A percentile compares a stretch with the other conserved stretches of the same genome.
Conservation (phyloP, 2,329 filamentous ascomycete genomes). For the Exophiala spinifera region DNA sequence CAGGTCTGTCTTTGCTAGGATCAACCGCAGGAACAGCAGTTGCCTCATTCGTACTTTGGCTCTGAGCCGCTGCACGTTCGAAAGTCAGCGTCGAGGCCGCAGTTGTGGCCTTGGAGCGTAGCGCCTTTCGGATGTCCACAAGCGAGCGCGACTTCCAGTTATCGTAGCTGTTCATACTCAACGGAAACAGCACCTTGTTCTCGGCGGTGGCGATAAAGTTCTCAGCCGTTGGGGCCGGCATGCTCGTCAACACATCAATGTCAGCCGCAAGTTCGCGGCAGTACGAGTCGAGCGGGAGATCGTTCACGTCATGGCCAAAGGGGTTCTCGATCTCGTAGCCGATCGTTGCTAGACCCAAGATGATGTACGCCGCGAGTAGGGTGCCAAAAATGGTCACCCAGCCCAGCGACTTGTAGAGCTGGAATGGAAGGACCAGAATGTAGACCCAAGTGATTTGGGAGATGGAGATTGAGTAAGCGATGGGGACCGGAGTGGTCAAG, state of each 20-base stretch:
- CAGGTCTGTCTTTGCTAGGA: conserved; percentile 33
- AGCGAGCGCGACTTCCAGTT: conserved; percentile 50
- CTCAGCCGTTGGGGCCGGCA: conserved; percentile 49
- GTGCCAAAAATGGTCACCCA: conserved; percentile 79
- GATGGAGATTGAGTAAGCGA: conserved; percentile 81
- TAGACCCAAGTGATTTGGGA: conserved; percentile 85
- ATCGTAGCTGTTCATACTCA: conserved; percentile 48
- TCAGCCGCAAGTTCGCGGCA: conserved; percentile 72
- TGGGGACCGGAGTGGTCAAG: conserved; percentile 75
- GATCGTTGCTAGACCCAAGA: conserved; percentile 72
- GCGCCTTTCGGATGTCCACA: conserved; percentile 45
- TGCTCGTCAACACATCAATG: conserved; percentile 68
- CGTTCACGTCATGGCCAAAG: conserved; percentile 80
- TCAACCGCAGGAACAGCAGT: conserved; percentile 38
- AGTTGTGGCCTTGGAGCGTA: conserved; percentile 37
- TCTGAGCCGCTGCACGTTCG: conserved; percentile 16
- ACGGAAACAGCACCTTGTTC: conserved; percentile 58
- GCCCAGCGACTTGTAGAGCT: conserved; percentile 61
- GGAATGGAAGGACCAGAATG: conserved; percentile 76
- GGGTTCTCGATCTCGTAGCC: conserved; percentile 82
- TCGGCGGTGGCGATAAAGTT: conserved; percentile 50
- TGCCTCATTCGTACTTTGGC: conserved; percentile 14
- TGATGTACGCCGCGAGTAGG: conserved; percentile 72
- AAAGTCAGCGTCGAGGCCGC: conserved; percentile 17
- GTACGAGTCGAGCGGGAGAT: conserved; percentile 71